phyloP scores from a whole-genome alignment of 257 asterid species.

The Solanum lignicaule region DNA sequence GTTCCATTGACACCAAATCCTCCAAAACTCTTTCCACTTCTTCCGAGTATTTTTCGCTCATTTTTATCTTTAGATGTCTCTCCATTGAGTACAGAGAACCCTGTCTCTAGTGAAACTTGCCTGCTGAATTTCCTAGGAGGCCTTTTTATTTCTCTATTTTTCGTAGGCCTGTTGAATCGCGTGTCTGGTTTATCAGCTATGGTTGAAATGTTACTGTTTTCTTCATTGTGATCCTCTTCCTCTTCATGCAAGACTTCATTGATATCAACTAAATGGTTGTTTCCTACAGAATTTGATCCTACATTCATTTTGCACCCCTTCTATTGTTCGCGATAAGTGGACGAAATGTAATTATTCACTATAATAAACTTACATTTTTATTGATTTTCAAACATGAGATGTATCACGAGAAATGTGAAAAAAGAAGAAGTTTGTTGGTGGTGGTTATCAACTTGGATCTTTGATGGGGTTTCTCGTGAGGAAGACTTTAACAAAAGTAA shows the following conservation, averaged over 20 bases:
- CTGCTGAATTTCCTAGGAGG: constrained; percentile 32
- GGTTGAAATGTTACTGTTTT: background rate
- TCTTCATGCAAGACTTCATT: constrained; percentile 49
- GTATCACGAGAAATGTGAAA: constrained; percentile 25
- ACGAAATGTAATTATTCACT: background rate
- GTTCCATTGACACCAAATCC: constrained; percentile 38
- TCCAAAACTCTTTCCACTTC: constrained; percentile 77
- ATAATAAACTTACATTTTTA: background rate
- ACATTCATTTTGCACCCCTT: constrained; percentile 25
- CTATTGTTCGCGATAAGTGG: background rate
- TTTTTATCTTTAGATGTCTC: constrained; percentile 18
- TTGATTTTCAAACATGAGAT: background rate
- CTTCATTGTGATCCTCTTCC: constrained; percentile 16
- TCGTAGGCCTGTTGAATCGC: constrained; percentile 6
- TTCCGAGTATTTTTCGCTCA: constrained; percentile 29
- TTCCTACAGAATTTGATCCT: constrained; percentile 23
- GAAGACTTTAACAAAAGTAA: background rate
- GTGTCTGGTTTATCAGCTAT: constrained; percentile 14
- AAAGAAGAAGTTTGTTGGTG: background rate
- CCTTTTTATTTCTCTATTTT: constrained; percentile 25
- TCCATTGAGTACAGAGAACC: constrained; percentile 56
- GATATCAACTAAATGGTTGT: constrained; percentile 53
- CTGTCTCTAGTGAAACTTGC: constrained; percentile 82
- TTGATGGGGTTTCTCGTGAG: constrained; percentile 33
- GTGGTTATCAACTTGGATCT: background rate